These are phyloP conservation scores for Teunomyces stri DNA, from an alignment of 805 yeast genomes.

Conservation along the genomic window DNA sequence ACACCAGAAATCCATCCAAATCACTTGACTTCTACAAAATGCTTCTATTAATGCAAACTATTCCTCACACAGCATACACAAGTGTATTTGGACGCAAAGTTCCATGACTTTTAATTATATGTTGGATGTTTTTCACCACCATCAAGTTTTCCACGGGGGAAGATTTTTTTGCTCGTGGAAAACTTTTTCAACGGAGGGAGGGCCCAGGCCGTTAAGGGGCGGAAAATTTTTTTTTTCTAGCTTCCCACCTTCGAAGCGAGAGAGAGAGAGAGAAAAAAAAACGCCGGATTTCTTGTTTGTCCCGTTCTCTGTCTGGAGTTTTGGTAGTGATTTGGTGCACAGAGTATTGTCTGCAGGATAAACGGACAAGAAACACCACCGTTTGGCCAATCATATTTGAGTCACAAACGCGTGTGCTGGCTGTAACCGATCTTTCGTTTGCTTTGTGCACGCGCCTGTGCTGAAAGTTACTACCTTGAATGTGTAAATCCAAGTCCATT, in stretches of 20 bases:
- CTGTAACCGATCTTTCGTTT: neutral
- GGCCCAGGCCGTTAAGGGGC: neutral
- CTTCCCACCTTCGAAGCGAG: neutral
- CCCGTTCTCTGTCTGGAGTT: constrained; percentile 10
- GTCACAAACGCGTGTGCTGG: constrained; percentile 5
- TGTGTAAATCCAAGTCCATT: neutral
- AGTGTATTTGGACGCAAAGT: too few relatives aligned
- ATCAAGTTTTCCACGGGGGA: neutral
- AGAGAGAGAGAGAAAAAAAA: constrained; percentile 6
- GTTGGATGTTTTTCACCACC: too few relatives aligned
- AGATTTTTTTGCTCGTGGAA: neutral
- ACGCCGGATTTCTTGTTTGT: constrained; percentile 16
- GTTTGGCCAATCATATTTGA: constrained; percentile 1
- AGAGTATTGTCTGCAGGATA: neutral
- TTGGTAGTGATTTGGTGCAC: neutral
- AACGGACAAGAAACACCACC: neutral
- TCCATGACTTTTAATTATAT: too few relatives aligned
- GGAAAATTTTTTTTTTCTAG: neutral
- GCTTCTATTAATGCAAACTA: neutral
- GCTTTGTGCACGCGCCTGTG: neutral
- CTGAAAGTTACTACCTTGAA: neutral
- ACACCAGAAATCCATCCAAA: neutral
- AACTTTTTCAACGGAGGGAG: neutral
- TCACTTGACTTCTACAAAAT: neutral
- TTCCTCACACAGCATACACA: too few relatives aligned